Evolutionary conservation across 2,329 filamentous ascomycete species (phyloP).

Genomic region (Epichloe sp.): DNA sequence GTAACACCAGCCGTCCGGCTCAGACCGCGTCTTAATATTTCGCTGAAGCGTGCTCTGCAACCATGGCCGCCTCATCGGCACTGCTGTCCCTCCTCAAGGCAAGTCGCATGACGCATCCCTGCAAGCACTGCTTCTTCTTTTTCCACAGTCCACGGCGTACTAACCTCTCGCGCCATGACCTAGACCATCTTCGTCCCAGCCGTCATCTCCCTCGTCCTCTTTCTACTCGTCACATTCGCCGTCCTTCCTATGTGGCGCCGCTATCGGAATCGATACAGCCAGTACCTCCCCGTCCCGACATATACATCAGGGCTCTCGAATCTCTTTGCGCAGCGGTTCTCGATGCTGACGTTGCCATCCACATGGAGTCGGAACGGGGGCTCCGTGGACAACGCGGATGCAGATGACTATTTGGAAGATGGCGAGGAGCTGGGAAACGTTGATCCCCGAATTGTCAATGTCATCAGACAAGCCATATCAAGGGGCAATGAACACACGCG

Average conservation of each 20-base stretch:
- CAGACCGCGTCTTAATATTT: neutral
- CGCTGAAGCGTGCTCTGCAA: neutral
- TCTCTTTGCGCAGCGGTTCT: slow-evolving; percentile 25
- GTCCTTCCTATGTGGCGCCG: slow-evolving; percentile 56
- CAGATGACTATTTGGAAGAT: slow-evolving; percentile 24
- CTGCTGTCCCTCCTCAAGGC: slow-evolving; percentile 23
- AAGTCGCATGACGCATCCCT: slow-evolving; percentile 7
- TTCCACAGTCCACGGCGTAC: neutral
- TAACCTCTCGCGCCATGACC: slow-evolving; percentile 8
- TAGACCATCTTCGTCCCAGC: slow-evolving; percentile 61
- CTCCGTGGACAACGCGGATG: slow-evolving; percentile 35
- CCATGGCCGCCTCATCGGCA: slow-evolving; percentile 2
- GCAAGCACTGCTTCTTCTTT: neutral
- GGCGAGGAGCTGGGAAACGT: slow-evolving; percentile 56
- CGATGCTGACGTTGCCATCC: slow-evolving; percentile 25
- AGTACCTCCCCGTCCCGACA: slow-evolving; percentile 57
- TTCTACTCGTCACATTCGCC: slow-evolving; percentile 51
- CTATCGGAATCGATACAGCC: slow-evolving; percentile 57
- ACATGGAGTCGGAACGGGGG: slow-evolving; percentile 33
- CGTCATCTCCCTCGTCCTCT: slow-evolving; percentile 55
- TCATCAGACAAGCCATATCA: slow-evolving; percentile 20
- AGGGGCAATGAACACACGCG: slow-evolving; percentile 35
- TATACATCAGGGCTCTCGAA: slow-evolving; percentile 42
- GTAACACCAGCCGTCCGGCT: neutral
- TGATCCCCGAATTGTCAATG: slow-evolving; percentile 32